Evolutionary conservation across 2,329 filamentous ascomycete genomes (phyloP).

Genomic region (Byssochlamys sp.): DNA sequence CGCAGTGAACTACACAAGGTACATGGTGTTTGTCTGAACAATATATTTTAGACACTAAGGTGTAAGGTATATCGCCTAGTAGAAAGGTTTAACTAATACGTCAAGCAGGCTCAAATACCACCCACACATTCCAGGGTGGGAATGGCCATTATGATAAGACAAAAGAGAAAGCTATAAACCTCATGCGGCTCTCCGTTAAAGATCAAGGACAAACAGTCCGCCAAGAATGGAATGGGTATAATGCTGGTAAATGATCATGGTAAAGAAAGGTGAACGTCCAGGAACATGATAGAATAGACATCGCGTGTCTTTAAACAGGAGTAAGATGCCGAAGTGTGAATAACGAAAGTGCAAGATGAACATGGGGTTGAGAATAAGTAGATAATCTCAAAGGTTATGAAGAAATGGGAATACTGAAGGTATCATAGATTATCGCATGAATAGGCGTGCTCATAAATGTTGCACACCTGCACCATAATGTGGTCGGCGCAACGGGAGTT

Average conservation of each 20-base stretch:
- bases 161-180: neutral
- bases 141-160: neutral
- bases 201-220: neutral
- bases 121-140: neutral
- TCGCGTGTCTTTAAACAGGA: neutral
- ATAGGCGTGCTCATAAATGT: neutral
- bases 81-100: no score
- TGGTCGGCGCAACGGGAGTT: slow-evolving; percentile 9
- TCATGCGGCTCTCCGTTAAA: neutral
- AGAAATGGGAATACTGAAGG: neutral
- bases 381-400: neutral
- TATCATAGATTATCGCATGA: neutral
- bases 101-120: no score
- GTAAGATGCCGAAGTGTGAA: neutral
- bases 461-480: neutral
- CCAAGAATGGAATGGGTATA: neutral
- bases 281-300: no score
- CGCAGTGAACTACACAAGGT: no score
- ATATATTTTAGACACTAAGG: no score
- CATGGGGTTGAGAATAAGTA: neutral
- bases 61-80: no score
- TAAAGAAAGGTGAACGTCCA: no score
- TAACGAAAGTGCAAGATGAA: neutral
- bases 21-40: no score
- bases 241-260: neutral